Base-by-base conservation (phyloP, 352 stramenopile species). In the Phytophthora tubulina region DNA sequence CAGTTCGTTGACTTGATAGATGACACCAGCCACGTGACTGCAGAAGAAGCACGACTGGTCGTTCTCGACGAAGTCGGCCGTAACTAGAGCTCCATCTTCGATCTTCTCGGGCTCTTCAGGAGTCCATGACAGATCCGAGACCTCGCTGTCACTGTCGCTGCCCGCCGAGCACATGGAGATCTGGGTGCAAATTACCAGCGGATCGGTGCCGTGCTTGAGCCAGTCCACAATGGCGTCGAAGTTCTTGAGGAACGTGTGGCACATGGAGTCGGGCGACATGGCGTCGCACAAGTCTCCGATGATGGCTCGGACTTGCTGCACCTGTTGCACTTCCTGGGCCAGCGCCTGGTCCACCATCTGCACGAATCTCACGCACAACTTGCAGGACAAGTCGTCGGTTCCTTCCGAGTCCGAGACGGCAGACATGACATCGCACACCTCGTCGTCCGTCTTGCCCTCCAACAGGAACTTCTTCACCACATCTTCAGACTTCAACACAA, bases 151-250 rank as follows among this genome's bases (percentile, higher is more conserved):
- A 5, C 33, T 70, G 13, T 32, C 33, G n/a, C 67, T 74, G 17
- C 72, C 68, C 27, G 42, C n/a, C 17, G 64, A 53, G 71, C 89
- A 96, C 85, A 96, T 94, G 7, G 60, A 61, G 32, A 95, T 72
- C 6, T 70, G 79, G 21, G 59, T 38, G 52, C 89, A 96, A 2
- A 96, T 79, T 14, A 88, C 70, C 3, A 84, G 15, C 10, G 89
- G 85, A 10, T 88, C 79, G 1, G 84, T 94, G 36, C 82, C 89
- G 33, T 93, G 72, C 60, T 84, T 90, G 8, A 96, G 67, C 89
- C 87, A 95, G 33, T 85, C 69, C 5, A 96, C 87, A 53, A 96
- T 88, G 27, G 86, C 72, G 59, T 96, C 87, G 50, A 81, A 95
- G 55, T 82, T 81, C 45, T 92, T 88, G 8, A 94, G 48, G 67